Conservation (phyloP, 441 rosid species). For the Aquilaria agallochum region DNA sequence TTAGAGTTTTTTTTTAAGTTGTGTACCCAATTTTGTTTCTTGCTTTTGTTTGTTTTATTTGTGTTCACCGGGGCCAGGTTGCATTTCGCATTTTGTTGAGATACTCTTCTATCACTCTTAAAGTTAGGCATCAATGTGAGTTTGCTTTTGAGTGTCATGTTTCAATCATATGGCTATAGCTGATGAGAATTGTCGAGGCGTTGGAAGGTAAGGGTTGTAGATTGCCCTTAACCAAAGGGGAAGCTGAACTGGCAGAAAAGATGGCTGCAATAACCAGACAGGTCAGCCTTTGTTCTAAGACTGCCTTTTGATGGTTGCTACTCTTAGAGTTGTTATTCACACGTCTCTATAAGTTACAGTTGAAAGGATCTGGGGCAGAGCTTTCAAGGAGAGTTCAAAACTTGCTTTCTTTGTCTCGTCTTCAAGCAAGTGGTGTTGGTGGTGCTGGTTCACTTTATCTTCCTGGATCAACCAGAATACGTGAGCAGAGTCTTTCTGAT, state of each 20-base stretch:
- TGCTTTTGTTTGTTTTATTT: too few relatives aligned
- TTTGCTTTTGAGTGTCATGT: conserved; percentile 13
- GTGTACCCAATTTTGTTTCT: too few relatives aligned
- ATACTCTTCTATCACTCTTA: not conserved
- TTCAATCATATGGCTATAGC: conserved; percentile 34
- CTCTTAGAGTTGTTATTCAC: conserved; percentile 17
- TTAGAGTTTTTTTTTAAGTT: too few relatives aligned
- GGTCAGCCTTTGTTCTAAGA: conserved; percentile 32
- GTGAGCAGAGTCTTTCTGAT: conserved; percentile 92
- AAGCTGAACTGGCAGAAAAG: conserved; percentile 90
- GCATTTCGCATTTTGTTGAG: not conserved
- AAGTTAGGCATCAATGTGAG: conserved; percentile 12
- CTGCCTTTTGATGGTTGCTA: conserved; percentile 2
- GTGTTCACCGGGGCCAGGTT: too few relatives aligned
- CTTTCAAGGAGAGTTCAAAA: conserved; percentile 91
- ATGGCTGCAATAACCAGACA: conserved; percentile 75
- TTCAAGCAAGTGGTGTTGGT: conserved; percentile 68
- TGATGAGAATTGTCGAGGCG: conserved; percentile 91
- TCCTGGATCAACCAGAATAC: conserved; percentile 95
- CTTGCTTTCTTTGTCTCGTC: conserved; percentile 64
- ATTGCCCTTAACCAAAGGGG: conserved; percentile 83
- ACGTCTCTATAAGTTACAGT: conserved; percentile 38
- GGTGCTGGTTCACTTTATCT: conserved; percentile 66
- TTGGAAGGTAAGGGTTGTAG: conserved; percentile 88
- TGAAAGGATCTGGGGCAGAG: conserved; percentile 98